Evolutionary conservation across 2,329 filamentous ascomycete genomes (phyloP).

Genomic region (Epichloe scottii): DNA sequence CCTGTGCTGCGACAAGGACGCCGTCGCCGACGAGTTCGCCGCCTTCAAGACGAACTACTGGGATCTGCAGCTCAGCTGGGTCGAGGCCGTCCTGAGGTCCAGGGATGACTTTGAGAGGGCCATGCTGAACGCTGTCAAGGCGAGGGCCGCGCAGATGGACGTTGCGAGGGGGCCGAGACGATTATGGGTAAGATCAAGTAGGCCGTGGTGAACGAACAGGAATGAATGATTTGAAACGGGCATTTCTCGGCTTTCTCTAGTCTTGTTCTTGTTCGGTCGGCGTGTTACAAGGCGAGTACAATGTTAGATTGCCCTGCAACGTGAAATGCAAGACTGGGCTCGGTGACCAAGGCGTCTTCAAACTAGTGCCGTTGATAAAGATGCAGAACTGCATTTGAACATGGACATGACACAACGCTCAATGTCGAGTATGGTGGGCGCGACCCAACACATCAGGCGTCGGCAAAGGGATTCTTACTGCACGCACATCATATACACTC

Average conservation of each 20-base stretch:
- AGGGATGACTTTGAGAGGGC: constrained; percentile 88
- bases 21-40: constrained; percentile 66
- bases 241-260: too few relatives aligned
- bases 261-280: neutral
- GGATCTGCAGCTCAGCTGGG: constrained; percentile 91
- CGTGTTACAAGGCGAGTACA: too few relatives aligned
- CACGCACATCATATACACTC: too few relatives aligned
- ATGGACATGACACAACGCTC: too few relatives aligned
- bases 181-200: constrained; percentile 90
- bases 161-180: constrained; percentile 75
- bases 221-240: neutral
- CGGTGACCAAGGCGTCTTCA: too few relatives aligned
- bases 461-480: too few relatives aligned
- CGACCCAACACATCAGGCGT: too few relatives aligned
- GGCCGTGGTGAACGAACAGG: neutral
- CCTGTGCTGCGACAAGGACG: constrained; percentile 62
- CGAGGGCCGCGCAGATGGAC: constrained; percentile 72
- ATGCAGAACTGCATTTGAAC: too few relatives aligned
- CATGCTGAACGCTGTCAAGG: constrained; percentile 82
- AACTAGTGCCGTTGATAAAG: too few relatives aligned
- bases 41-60: constrained; percentile 78
- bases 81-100: constrained; percentile 76
- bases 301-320: too few relatives aligned
- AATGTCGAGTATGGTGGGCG: too few relatives aligned
- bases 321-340: too few relatives aligned